Conservation (phyloP, 176 grass and related monocot species). For the Triticum timopheevii region DNA sequence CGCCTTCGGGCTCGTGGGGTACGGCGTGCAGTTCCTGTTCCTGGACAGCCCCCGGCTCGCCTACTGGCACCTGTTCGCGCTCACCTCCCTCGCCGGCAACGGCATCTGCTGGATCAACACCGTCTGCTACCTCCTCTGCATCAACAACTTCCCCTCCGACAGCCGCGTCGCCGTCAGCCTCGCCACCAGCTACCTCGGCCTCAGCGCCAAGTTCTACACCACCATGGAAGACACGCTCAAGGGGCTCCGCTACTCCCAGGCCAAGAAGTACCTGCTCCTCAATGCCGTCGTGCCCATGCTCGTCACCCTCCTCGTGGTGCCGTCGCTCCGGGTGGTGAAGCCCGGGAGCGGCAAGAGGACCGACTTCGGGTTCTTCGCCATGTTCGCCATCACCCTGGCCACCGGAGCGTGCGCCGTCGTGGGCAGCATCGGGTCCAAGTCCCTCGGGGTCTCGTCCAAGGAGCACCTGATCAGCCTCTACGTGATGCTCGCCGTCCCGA, state of each 20-base stretch:
- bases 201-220: constrained; percentile 92
- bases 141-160: constrained; percentile 74
- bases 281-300: constrained; percentile 78
- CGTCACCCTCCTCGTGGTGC: constrained; percentile 46
- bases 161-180: constrained; percentile 78
- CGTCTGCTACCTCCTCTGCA: constrained; percentile 90
- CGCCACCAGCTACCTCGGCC: constrained; percentile 81
- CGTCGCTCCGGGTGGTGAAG: constrained; percentile 57
- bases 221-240: constrained; percentile 50
- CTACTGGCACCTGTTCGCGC: constrained; percentile 82
- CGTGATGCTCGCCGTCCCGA: constrained; percentile 52
- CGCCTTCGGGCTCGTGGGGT: constrained; percentile 64
- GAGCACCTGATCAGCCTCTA: constrained; percentile 67
- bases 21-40: constrained; percentile 88
- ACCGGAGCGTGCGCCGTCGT: constrained; percentile 74
- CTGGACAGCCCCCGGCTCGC: constrained; percentile 42
- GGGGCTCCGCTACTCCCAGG: background rate
- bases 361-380: constrained; percentile 52
- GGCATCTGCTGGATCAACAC: constrained; percentile 99
- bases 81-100: constrained; percentile 84
- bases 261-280: constrained; percentile 76
- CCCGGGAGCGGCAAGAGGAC: background rate
- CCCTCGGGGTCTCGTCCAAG: constrained; percentile 43
- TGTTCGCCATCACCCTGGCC: constrained; percentile 79
- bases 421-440: constrained; percentile 59